Base-by-base conservation (phyloP, 805 yeast genomes). In the Saccharomycopsis amapae region DNA sequence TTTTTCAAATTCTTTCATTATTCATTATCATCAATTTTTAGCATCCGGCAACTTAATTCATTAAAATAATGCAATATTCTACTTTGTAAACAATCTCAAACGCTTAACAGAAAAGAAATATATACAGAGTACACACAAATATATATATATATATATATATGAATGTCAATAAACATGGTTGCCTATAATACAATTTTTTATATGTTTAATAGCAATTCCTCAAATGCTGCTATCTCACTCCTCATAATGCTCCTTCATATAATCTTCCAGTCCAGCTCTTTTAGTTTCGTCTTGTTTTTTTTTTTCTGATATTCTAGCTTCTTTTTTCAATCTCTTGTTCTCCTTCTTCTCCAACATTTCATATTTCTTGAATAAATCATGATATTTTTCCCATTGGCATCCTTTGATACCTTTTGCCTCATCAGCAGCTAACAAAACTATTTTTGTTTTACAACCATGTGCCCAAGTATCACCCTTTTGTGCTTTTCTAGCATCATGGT, bases 391-490 rank as follows among this genome's bases (percentile, higher is more conserved):
- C 9, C 5, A 31, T 31, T 31, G 35, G 5, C 18, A 5, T 6
- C 24, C 26, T 17, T 36, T 7, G 13, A 20, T 19, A 12, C 19
- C 15, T 20, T 19, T 23, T 12, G 12, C 13, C 25, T n/a, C 66
- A 34, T 64, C 62, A 36, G 58, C 62, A 3, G 68, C 66, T 18
- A 38, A 40, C 6, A 50, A 23, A 39, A 59, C 59, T 2, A 64
- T 55, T 24, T 68, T 71, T 2, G 76, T 68, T 59, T 82, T 83
- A 2, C 79, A 79, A 30, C 73, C 84, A 33, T 79, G 62, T 0
- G 84, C 81, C 98, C 97, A 93, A 43, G 81, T 63, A 60, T 93
- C 98, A 19, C 96, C 96, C 58, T 76, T 75, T n/a, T 62, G 63
- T 0, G 86, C 76, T 61, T 93, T 90, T 45, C 97, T 72, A 0